Evolutionary conservation across 495 filamentous ascomycete genomes (phyloP), one percentile per base, ranked within the genome.

Genomic region (Ascobolus immersus): DNA sequence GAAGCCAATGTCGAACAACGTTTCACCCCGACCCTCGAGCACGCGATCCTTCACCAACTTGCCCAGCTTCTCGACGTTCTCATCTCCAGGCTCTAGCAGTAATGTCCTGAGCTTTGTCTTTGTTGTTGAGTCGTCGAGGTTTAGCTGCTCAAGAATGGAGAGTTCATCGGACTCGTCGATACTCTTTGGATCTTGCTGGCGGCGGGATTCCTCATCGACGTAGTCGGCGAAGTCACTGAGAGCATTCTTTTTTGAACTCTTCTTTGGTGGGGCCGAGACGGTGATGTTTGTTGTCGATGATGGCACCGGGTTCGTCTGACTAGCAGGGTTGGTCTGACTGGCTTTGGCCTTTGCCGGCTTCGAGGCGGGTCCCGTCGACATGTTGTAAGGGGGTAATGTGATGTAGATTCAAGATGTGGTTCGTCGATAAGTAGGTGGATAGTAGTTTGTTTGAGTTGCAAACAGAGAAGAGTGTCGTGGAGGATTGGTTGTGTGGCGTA

Each of bases 151-250:
- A 33, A 96, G 67, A 38, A 96, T 84, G 38, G 84, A 79, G 33
- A 94, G 69, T 49, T 96, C 86, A 26, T 65, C 69, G 53, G 90
- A 82, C 32, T 92, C 78, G 46, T 84, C 71, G 42, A 52, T 49
- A 8, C 50, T 13, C 35, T 55, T 56, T 23, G 51, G 23, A 13
- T 39, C 48, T 14, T 41, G 34, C 24, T 64, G 53, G 51, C 65
- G 58, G 15, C 69, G 57, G 52, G 93, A 84, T 51, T 96, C 80
- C 54, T 82, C 72, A 52, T 93, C 81, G 37, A 91, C 89, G 43
- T 91, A 94, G 52, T 94, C 86, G 50, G 89, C 80, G 48, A 96
- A 96, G 43, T 93, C 86, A 60, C 76, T 84, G 38, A 96, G 62
- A 13, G 86, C 86, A n/a, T 37, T 40, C 22, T 48, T n/a, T n/a